phyloP scores from a whole-genome alignment of 441 rosid genomes.

The Erysimum cheiri region DNA sequence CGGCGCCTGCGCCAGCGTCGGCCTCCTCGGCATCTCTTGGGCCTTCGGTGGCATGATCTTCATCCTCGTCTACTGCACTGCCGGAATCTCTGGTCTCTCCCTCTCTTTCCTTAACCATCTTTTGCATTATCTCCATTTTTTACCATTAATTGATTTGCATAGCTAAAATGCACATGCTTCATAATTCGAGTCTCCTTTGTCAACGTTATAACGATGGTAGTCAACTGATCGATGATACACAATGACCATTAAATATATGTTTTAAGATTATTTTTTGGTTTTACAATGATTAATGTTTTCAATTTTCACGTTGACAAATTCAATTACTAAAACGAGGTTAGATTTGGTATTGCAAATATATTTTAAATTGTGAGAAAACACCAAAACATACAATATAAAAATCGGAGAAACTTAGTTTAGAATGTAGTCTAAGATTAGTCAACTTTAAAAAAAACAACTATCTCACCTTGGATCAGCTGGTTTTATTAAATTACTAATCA shows the following conservation, averaged over 20 bases:
- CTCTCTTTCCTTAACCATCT: slow-evolving; percentile 1
- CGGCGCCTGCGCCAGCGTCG: slow-evolving; percentile 61
- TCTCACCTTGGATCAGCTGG: not conserved
- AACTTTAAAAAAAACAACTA: not conserved
- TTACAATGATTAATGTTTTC: not conserved
- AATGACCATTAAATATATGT: not conserved
- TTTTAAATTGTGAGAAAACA: not conserved
- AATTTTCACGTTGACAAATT: not conserved
- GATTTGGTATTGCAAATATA: not conserved
- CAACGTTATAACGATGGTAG: not conserved
- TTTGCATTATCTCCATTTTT: slow-evolving; percentile 12
- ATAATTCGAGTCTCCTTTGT: not conserved
- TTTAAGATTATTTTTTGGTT: not conserved
- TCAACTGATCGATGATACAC: slow-evolving; percentile 17
- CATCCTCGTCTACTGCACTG: slow-evolving; percentile 79
- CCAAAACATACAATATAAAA: not conserved
- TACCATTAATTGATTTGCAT: not conserved
- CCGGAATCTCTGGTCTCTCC: slow-evolving; percentile 65
- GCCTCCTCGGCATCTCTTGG: slow-evolving; percentile 73
- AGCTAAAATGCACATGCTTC: not conserved
- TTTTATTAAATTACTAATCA: slow-evolving; percentile 6
- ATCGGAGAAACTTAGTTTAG: not conserved
- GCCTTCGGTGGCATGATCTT: slow-evolving; percentile 81
- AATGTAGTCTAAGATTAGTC: slow-evolving; percentile 2
- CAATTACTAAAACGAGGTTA: not conserved